These are phyloP conservation scores for Scedosporium aurantiacum DNA, from an alignment of 2,329 filamentous ascomycete genomes.

Conservation along the genomic window DNA sequence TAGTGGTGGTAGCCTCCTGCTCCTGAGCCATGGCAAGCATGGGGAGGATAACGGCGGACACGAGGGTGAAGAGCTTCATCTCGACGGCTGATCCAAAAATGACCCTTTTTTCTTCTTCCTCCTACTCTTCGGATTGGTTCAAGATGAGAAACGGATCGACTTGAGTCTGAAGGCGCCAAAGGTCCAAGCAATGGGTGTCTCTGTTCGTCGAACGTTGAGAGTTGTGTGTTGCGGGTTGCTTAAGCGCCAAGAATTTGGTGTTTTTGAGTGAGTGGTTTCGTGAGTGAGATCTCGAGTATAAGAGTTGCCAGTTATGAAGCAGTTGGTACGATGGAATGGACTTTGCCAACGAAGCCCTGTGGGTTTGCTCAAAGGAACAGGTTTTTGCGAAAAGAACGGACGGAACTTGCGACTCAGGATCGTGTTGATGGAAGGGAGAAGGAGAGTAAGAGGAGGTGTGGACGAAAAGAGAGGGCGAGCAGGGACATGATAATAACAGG, in stretches of 20 bases:
- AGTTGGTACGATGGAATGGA: slow-evolving; percentile 25
- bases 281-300: slow-evolving; percentile 10
- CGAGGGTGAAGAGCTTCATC: slow-evolving; percentile 30
- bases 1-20: slow-evolving; percentile 30
- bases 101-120: no score
- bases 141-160: slow-evolving; percentile 9
- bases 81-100: slow-evolving; percentile 12
- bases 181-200: slow-evolving; percentile 12
- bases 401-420: neutral
- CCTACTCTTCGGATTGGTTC: slow-evolving; percentile 4
- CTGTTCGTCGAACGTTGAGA: slow-evolving; percentile 3
- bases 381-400: slow-evolving; percentile 3
- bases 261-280: slow-evolving; percentile 4
- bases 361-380: slow-evolving; percentile 7
- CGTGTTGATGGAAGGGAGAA: neutral
- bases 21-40: slow-evolving; percentile 38
- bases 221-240: slow-evolving; percentile 3
- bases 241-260: slow-evolving; percentile 9
- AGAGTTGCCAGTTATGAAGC: slow-evolving; percentile 7
- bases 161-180: slow-evolving; percentile 11
- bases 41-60: slow-evolving; percentile 39
- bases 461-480: neutral
- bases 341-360: slow-evolving; percentile 47
- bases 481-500: slow-evolving; percentile 2
- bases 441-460: neutral